Evolutionary conservation across 2,329 filamentous ascomycete genomes (phyloP).

Genomic region (Sporothrix mexicana): DNA sequence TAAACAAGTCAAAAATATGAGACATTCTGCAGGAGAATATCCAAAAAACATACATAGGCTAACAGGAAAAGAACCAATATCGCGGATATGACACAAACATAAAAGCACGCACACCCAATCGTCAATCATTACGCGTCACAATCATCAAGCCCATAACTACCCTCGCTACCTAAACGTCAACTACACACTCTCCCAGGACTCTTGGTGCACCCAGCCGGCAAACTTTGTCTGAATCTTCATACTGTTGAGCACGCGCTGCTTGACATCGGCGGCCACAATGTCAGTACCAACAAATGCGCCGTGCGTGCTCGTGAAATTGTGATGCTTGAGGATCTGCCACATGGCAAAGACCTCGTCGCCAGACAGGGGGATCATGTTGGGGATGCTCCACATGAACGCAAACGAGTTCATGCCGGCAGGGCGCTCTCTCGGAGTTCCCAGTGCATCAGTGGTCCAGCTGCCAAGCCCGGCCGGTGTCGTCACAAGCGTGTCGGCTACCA

Average conservation of each 20-base stretch:
- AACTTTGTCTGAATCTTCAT: slow-evolving; percentile 72
- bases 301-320: slow-evolving; percentile 69
- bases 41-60: too few relatives aligned
- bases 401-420: slow-evolving; percentile 60
- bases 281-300: slow-evolving; percentile 70
- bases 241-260: slow-evolving; percentile 71
- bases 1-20: too few relatives aligned
- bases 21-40: too few relatives aligned
- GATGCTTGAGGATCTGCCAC: slow-evolving; percentile 68
- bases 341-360: slow-evolving; percentile 69
- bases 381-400: slow-evolving; percentile 78
- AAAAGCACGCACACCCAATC: not conserved
- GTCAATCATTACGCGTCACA: not conserved
- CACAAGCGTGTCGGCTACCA: slow-evolving; percentile 78
- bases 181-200: slow-evolving; percentile 32
- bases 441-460: slow-evolving; percentile 54
- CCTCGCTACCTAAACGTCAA: too few relatives aligned
- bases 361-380: slow-evolving; percentile 74
- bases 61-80: too few relatives aligned
- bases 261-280: slow-evolving; percentile 62
- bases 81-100: not conserved
- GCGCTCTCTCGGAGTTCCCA: slow-evolving; percentile 45
- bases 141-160: too few relatives aligned
- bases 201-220: slow-evolving; percentile 54
- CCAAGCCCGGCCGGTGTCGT: slow-evolving; percentile 66